Conservation (phyloP, 2,329 filamentous ascomycete species). For the Diplodia scrobiculata region DNA sequence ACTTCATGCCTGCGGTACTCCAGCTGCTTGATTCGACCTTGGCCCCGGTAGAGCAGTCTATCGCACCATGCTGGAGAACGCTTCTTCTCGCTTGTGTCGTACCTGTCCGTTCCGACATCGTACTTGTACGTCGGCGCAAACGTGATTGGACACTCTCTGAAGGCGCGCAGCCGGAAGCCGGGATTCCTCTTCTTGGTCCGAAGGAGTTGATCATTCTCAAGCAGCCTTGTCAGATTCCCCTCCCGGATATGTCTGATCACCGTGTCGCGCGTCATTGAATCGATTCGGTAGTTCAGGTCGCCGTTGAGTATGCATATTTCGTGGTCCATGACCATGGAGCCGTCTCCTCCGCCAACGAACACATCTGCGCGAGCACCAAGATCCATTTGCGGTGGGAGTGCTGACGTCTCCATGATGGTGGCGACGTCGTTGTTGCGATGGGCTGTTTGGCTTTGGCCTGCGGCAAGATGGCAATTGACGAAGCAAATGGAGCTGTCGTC, state of each 20-base stretch:
- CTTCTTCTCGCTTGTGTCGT: conserved; percentile 93
- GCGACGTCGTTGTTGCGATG: conserved; percentile 91
- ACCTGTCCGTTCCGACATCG: conserved; percentile 90
- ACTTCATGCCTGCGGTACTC: conserved; percentile 91
- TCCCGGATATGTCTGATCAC: conserved; percentile 83
- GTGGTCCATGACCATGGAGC: conserved; percentile 91
- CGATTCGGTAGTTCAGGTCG: conserved; percentile 96
- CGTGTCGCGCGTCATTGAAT: conserved; percentile 91
- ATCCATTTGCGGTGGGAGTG: conserved; percentile 73
- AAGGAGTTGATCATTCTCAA: conserved; percentile 91
- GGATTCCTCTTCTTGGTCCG: conserved; percentile 87
- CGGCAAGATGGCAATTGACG: conserved; percentile 95
- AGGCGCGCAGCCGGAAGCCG: conserved; percentile 82
- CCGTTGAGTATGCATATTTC: conserved; percentile 97
- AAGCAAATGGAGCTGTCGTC: conserved; percentile 96
- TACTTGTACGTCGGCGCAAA: conserved; percentile 99
- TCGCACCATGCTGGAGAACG: conserved; percentile 96
- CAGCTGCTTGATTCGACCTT: conserved; percentile 79
- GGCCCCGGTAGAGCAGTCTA: conserved; percentile 80
- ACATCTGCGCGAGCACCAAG: conserved; percentile 68
- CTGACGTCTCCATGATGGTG: conserved; percentile 77
- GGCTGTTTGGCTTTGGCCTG: conserved; percentile 86
- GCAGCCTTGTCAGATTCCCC: conserved; percentile 78
- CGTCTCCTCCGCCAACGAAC: conserved; percentile 90
- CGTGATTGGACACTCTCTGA: conserved; percentile 85